phyloP scores from a whole-genome alignment of 495 filamentous ascomycete genomes.

The Penicillium steckii region DNA sequence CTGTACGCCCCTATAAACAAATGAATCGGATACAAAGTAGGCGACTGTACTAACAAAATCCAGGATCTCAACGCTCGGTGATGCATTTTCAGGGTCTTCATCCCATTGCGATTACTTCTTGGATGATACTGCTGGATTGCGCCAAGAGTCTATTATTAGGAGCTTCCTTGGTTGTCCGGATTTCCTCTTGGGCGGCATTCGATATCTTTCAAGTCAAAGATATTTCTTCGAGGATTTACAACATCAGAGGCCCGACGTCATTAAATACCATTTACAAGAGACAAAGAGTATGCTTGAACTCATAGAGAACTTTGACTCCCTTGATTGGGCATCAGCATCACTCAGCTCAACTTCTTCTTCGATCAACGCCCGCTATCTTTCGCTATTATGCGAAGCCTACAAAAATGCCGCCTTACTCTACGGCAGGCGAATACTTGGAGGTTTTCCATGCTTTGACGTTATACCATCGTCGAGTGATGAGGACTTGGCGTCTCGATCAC shows the following conservation, averaged over 20 bases:
- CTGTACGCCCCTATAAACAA: not conserved
- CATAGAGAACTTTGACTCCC: not conserved
- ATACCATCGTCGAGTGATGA: not conserved
- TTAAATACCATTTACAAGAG: not conserved
- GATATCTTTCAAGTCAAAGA: slow-evolving; percentile 22
- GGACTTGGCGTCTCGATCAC: not conserved
- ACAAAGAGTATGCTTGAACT: not conserved
- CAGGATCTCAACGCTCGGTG: not conserved
- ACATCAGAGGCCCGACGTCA: slow-evolving; percentile 21
- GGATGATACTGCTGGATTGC: not conserved
- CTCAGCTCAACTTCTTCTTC: not conserved
- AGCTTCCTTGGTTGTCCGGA: slow-evolving; percentile 29
- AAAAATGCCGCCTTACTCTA: not conserved
- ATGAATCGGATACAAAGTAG: not conserved
- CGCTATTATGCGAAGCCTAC: not conserved
- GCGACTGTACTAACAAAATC: not conserved
- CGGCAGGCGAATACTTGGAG: not conserved
- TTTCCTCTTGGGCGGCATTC: slow-evolving; percentile 18
- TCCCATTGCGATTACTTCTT: not conserved
- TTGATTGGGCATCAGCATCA: not conserved
- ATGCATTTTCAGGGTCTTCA: not conserved
- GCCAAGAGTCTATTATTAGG: slow-evolving; percentile 17
- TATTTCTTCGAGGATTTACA: slow-evolving; percentile 13
- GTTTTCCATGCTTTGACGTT: not conserved
- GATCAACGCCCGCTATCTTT: not conserved